phyloP scores from a whole-genome alignment of 1,284 basidiomycete species.

The Apiotrichum gamsii region DNA sequence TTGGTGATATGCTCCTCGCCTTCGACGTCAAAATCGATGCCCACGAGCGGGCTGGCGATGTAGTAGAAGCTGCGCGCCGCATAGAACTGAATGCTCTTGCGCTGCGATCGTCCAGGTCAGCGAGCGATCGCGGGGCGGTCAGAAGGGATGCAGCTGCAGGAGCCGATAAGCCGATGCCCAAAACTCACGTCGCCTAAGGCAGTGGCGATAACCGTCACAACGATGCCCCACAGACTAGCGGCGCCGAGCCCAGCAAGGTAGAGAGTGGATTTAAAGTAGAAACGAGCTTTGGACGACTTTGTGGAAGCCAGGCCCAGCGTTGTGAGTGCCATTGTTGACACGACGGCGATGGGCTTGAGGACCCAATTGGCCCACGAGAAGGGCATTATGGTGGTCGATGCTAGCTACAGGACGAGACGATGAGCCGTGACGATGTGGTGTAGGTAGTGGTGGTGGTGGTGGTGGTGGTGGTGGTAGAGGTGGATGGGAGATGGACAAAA shows the following conservation, averaged over 20 bases:
- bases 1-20: slow-evolving; percentile 69
- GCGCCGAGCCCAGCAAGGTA: slow-evolving; percentile 70
- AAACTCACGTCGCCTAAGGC: slow-evolving; percentile 56
- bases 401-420: too few species aligned
- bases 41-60: slow-evolving; percentile 61
- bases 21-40: slow-evolving; percentile 70
- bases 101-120: slow-evolving; percentile 44
- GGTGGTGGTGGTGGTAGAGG: neutral
- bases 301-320: slow-evolving; percentile 37
- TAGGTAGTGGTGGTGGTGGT: neutral
- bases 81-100: slow-evolving; percentile 77
- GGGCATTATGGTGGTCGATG: too few species aligned
- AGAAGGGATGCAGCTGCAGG: neutral
- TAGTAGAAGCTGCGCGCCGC: slow-evolving; percentile 81
- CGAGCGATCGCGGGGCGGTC: neutral
- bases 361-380: slow-evolving; percentile 30
- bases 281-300: slow-evolving; percentile 36
- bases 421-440: too few species aligned
- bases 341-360: slow-evolving; percentile 40
- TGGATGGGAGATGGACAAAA: neutral
- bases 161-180: neutral
- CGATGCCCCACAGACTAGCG: slow-evolving; percentile 68
- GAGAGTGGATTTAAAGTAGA: slow-evolving; percentile 63
- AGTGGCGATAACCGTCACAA: slow-evolving; percentile 65
- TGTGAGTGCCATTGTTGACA: slow-evolving; percentile 39